phyloP scores from a whole-genome alignment of 202 grass and related monocot species.

The Saccharum hybrid region DNA sequence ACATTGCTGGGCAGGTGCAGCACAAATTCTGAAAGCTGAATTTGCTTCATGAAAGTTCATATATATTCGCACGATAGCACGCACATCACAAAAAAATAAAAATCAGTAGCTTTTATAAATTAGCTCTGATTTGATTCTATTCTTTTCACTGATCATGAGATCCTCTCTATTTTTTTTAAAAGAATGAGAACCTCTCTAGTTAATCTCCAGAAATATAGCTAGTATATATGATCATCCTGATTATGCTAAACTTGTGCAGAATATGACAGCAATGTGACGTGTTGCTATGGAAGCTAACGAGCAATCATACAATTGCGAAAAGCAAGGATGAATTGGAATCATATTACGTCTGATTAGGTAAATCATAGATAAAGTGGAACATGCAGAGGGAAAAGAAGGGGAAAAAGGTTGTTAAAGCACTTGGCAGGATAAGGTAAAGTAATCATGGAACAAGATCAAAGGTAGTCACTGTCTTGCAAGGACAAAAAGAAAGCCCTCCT shows the following conservation, averaged over 20 bases:
- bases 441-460: slow-evolving; percentile 45
- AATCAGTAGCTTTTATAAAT: background rate
- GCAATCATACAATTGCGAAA: slow-evolving; percentile 42
- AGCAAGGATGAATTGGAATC: slow-evolving; percentile 24
- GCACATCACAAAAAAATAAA: background rate
- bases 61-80: background rate
- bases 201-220: slow-evolving; percentile 23
- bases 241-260: background rate
- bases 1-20: background rate
- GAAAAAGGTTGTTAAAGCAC: slow-evolving; percentile 50
- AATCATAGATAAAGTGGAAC: slow-evolving; percentile 37
- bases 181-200: background rate
- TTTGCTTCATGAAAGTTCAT: background rate
- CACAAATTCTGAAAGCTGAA: background rate
- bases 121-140: slow-evolving; percentile 29
- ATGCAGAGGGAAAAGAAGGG: slow-evolving; percentile 23
- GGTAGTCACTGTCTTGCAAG: slow-evolving; percentile 42
- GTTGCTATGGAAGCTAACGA: slow-evolving; percentile 36
- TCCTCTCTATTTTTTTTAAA: background rate
- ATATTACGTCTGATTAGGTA: slow-evolving; percentile 48
- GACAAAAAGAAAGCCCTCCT: slow-evolving; percentile 43
- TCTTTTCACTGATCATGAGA: slow-evolving; percentile 32
- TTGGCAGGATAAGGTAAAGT: slow-evolving; percentile 43
- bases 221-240: slow-evolving; percentile 33
- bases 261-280: slow-evolving; percentile 25